Evolutionary conservation across 2,329 filamentous ascomycete genomes (phyloP), one percentile per base, ranked within the genome.

Genomic region (Ascochyta clinopodiicola): DNA sequence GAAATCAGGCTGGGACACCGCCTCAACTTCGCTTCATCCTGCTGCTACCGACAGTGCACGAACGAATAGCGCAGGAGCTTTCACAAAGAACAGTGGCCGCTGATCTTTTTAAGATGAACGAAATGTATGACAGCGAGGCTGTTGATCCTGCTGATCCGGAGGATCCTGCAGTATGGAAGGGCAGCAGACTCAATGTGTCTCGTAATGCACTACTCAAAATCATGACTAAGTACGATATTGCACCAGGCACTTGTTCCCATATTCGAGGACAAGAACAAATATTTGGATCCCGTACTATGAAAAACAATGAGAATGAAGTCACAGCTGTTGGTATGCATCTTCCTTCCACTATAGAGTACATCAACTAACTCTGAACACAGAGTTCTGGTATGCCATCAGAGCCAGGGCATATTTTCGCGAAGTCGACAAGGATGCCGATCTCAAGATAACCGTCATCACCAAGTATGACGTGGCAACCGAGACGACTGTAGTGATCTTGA

Each of bases 261-360:
- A 55, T 60, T n/a, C 44, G 54, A 21, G 54, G 57, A 6, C 54
- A 60, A 39, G 57, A 60, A 31, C 54, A 60, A 36, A 57, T 51
- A 2, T 60, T 60, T 31, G 54, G 57, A 10, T 47, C 57, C 9
- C 24, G 54, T 19, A 49, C 44, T n/a, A 43, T 25, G 4, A 55
- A 48, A 12, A 37, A 55, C n/a, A 15, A 51, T n/a, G n/a, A 19
- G 10, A 43, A 42, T 13, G 47, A 47, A 21, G 36, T 55, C 6
- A 22, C 32, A 9, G 19, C 49, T 7, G 46, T 55, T 17, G 54
- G 43, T 52, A 37, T 34, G 40, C 32, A 29, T 29, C 10, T 7
- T 29, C 8, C 10, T 12, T 29, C 8, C 27, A 29, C 9, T 12
- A 9, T 9, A 9, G 10, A 10, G 27, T 2, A 7, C 10, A 12